Base-by-base conservation (phyloP, 768 basidiomycete genomes). In the Cystobasidiopsis lactophilus region DNA sequence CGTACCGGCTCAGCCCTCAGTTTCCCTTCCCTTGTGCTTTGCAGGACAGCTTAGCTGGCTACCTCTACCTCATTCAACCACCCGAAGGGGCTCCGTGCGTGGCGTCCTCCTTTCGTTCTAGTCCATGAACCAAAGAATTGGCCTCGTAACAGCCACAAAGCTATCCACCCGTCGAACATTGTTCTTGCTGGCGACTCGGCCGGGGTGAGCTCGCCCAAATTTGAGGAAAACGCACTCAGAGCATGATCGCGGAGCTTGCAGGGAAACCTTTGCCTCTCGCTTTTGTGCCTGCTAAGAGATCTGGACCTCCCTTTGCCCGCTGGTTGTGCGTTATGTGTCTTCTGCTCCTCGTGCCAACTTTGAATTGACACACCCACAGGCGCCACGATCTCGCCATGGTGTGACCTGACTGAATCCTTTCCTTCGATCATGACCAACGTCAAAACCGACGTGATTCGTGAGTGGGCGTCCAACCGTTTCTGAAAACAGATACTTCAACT, bases 101-200 rank as follows among this genome's bases (percentile, higher is more conserved):
- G 7, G 7, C 16, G 9, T 7, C 33, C 33, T 7, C 9, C 16
- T 35, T 35, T 7, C 33, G 33, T 16, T 35, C 33, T 35, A n/a
- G n/a, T n/a, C 16, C 33, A 35, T 7, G 33, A 35, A 7, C 16
- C 16, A 7, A 35, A 16, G 33, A 35, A 35, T 16, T 7, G 7
- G 33, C 7, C 33, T 35, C 9, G n/a, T n/a, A 7, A 35, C 33
- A 35, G 33, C 19, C 93, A 96, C 67, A 66, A 68, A 14, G 76
- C 91, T 0, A 77, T 98, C 4, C 73, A 79, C 44, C 86, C 93
- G 0, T 72, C 73, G 0, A 78, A 79, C 59, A 80, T 98, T 35
- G 74, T 95, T 11, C 69, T 96, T 16, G 79, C 79, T 0, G 93
- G 93, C 2, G 86, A 88, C 67, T 89, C 85, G 19, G 89, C 91